A percentile compares a stretch with the other conserved stretches of the same genome.
Evolutionary conservation across 2,329 filamentous ascomycete species (phyloP).

Genomic region (Dryadomyces quercus-mongolicae): DNA sequence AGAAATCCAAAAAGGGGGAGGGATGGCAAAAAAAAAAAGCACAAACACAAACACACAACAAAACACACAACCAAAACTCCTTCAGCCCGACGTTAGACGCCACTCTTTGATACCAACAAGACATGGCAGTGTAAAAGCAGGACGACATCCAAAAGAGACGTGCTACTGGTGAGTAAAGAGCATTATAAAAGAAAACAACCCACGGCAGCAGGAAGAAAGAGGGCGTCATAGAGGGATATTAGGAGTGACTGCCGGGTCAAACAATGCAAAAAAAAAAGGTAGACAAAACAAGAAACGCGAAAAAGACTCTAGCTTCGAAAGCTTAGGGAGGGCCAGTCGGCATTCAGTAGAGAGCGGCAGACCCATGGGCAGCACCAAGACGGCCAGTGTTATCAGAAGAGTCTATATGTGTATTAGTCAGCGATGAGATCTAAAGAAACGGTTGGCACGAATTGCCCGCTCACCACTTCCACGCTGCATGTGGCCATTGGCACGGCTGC

Average conservation of each 20-base stretch:
- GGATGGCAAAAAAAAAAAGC: neutral
- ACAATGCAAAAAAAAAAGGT: neutral
- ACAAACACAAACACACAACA: neutral
- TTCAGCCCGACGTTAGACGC: neutral
- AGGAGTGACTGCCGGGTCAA: neutral
- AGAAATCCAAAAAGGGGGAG: neutral
- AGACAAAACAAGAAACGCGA: neutral
- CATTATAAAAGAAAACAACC: slow-evolving; percentile 2
- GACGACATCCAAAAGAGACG: neutral
- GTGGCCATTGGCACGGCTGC: slow-evolving; percentile 46
- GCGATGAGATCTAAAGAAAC: neutral
- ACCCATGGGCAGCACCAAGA: slow-evolving; percentile 2
- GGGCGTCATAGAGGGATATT: neutral
- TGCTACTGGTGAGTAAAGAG: neutral
- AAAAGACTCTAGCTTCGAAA: neutral
- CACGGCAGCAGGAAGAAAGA: neutral
- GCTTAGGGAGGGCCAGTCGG: neutral
- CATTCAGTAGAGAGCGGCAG: slow-evolving; percentile 4
- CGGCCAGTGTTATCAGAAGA: slow-evolving; percentile 9
- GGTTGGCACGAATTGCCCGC: neutral
- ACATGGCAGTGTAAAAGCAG: neutral
- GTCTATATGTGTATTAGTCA: slow-evolving; percentile 1
- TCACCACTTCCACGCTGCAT: slow-evolving; percentile 48
- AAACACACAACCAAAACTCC: neutral
- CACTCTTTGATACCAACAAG: neutral